Evolutionary conservation across 495 filamentous ascomycete genomes (phyloP), one percentile per base, ranked within the genome.

Genomic region (Terfezia boudieri): DNA sequence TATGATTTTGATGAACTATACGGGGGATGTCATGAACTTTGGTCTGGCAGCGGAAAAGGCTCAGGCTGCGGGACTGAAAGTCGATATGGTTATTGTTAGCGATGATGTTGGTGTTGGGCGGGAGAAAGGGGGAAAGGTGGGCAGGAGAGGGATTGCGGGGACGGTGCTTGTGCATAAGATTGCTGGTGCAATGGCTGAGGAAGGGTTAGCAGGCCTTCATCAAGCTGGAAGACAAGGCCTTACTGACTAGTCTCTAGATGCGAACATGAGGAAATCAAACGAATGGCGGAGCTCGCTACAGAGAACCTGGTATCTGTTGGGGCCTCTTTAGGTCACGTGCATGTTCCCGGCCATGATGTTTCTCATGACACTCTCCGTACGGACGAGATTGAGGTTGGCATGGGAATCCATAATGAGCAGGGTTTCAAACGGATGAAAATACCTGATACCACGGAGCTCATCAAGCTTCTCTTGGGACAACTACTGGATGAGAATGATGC

Each of bases 371-470:
- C 49, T 2, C 51, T 56, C 7, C 51, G 38, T 7, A 68, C 74
- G n/a, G 65, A 61, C 10, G 82, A 96, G 70, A 79, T 93, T 20
- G 90, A 98, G 71, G 74, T 98, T 60, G 90, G 90, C 8, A 98
- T 96, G 90, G 90, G 90, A 10, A 95, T 96, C 66, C 90, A 98
- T 67, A 98, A 98, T 64, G 90, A 98, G 68, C 77, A 84, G 0
- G 90, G 90, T 1, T 88, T 79, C 12, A 83, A 80, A 61, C 74
- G 82, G 49, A 66, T 72, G 50, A 82, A 79, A 57, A 69, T 67
- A 20, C 72, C 79, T 5, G 73, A 78, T 57, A 70, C 96, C 20
- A 73, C 76, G 2, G 76, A 78, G 57, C 69, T 94, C 51, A 82
- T 95, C 49, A 68, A 71, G 57, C 81, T 69, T 48, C 90, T 98